Evolutionary conservation across 345 rosid genomes (phyloP).

Genomic region (Citrus inodora): DNA sequence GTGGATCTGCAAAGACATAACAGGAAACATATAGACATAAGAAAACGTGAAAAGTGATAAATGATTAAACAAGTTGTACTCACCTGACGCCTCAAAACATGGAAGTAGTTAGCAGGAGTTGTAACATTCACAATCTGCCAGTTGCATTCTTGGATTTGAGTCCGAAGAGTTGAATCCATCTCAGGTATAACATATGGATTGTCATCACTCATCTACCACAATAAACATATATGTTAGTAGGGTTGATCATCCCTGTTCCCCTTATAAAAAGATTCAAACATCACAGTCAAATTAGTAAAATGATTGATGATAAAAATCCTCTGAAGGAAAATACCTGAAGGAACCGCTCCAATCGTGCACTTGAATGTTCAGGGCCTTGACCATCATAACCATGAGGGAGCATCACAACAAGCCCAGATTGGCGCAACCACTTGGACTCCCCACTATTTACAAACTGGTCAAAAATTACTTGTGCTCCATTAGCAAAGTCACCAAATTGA

Average conservation of each 20-base stretch:
- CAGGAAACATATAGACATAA: not conserved
- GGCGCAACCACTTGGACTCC: slow-evolving; percentile 84
- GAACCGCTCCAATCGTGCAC: slow-evolving; percentile 73
- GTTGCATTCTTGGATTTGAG: slow-evolving; percentile 80
- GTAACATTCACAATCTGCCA: slow-evolving; percentile 91
- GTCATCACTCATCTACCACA: slow-evolving; percentile 79
- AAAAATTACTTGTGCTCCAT: slow-evolving; percentile 83
- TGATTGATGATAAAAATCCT: not conserved
- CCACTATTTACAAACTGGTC: slow-evolving; percentile 82
- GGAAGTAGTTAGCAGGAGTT: slow-evolving; percentile 87
- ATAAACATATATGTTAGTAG: not conserved
- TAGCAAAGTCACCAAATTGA: slow-evolving; percentile 82
- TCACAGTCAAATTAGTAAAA: not conserved
- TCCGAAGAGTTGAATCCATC: slow-evolving; percentile 74
- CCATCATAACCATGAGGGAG: slow-evolving; percentile 89
- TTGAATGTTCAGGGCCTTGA: slow-evolving; percentile 89
- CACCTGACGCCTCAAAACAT: slow-evolving; percentile 80
- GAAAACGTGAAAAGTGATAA: not conserved
- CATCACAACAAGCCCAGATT: slow-evolving; percentile 70
- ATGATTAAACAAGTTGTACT: slow-evolving; percentile 15
- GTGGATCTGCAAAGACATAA: slow-evolving; percentile 49
- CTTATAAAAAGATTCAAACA: not conserved
- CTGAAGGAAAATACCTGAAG: slow-evolving; percentile 53
- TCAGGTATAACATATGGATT: slow-evolving; percentile 76
- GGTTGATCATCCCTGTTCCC: not conserved